Evolutionary conservation across 495 filamentous ascomycete species (phyloP), one percentile per base, ranked within the genome.

Genomic region (Aspergillus kassunensis): DNA sequence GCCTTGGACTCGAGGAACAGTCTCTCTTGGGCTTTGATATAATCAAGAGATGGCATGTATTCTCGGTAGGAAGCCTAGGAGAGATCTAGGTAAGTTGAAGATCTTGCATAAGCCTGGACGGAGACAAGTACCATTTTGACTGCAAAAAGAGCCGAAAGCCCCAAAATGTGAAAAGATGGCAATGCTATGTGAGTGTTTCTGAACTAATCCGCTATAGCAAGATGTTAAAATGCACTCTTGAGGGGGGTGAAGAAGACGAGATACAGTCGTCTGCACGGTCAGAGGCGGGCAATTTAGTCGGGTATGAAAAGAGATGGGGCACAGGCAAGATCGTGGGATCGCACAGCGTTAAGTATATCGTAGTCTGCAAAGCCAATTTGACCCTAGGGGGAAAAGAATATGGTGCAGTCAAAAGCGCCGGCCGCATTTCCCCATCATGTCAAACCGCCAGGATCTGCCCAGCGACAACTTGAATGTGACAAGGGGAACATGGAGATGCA

Each of bases 261-360:
- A n/a, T n/a, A n/a, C n/a, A n/a, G n/a, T n/a, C n/a, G n/a, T n/a
- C n/a, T n/a, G n/a, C n/a, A n/a, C n/a, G n/a, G n/a, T n/a, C 40
- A 30, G 7, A 35, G 21, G 6, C 20, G 47, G 41, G 6, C 11
- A 51, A 43, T n/a, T 47, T 55, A 37, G 41, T 41, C 47, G 54
- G 43, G 48, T 46, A 51, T 55, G 37, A 13, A 43, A 33, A 44
- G 42, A 6, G 36, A 49, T n/a, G 37, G 29, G 30, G 11, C 30
- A 53, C 11, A 31, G 29, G 35, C 16, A 29, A 44, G 31, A 41
- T 34, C 13, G 54, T 36, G 54, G 33, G 44, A 49, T 29, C 42
- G 16, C 47, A 42, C 31, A 45, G n/a, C 13, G 49, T 57, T 57
- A 57, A 57, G 55, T 57, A 57, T 44, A 53, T 39, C 16, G 49